phyloP scores from a whole-genome alignment of 129 eudicot genomes.

The Daucus carota region DNA sequence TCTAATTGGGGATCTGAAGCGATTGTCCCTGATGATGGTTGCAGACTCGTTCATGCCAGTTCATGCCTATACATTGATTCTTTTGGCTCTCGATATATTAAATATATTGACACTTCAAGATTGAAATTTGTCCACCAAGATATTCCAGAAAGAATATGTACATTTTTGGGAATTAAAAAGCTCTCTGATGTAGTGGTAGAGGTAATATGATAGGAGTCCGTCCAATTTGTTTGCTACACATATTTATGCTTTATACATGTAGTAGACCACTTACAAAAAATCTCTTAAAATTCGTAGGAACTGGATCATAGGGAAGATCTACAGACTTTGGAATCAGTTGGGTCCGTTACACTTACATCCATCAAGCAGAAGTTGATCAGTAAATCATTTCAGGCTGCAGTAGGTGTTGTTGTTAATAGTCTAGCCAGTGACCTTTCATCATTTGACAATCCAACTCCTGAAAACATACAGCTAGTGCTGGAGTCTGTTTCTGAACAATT shows the following conservation, averaged over 20 bases:
- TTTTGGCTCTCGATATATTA: conserved; percentile 76
- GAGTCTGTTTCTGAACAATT: conserved; percentile 52
- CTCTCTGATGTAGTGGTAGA: conserved; percentile 90
- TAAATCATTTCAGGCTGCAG: conserved; percentile 72
- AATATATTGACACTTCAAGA: conserved; percentile 70
- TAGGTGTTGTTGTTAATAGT: conserved; percentile 48
- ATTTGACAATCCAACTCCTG: conserved; percentile 28
- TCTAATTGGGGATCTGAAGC: conserved; percentile 55
- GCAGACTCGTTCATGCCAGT: conserved; percentile 91
- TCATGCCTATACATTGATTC: conserved; percentile 80
- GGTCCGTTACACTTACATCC: conserved; percentile 45
- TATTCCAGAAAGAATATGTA: conserved; percentile 62
- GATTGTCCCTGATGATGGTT: conserved; percentile 92
- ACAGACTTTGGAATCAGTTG: conserved; percentile 44
- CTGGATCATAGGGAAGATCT: conserved; percentile 44
- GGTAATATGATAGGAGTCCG: conserved; percentile 35
- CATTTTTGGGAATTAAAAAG: conserved; percentile 58
- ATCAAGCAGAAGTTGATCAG: conserved; percentile 51
- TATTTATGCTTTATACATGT: background rate
- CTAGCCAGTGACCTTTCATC: conserved; percentile 28
- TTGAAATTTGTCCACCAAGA: conserved; percentile 74
- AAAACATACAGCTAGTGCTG: conserved; percentile 35
- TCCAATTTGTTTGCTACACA: background rate
- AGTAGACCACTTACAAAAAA: background rate
- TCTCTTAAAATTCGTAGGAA: conserved; percentile 40